Base-by-base conservation (phyloP, 352 stramenopile species). In the Globisporangium spinosum region DNA sequence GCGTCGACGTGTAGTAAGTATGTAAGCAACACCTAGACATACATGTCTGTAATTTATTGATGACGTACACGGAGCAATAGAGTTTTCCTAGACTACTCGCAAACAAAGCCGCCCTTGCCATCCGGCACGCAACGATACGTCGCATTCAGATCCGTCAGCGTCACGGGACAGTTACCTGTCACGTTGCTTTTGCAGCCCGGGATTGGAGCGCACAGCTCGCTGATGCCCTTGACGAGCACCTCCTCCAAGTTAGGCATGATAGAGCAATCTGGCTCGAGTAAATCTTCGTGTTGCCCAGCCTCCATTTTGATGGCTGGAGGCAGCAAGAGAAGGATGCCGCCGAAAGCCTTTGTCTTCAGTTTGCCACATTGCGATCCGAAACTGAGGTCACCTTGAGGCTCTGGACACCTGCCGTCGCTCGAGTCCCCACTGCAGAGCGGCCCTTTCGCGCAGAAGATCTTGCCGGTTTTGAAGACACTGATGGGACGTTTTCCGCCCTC, bases 311-410 rank as follows among this genome's bases (percentile, higher is more conserved):
- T 6, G 20, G 49, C 35, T 20, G 40, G 51, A 20, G 32, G 55
- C 10, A 64, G 20, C 15, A 23, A 43, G 5, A 69, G 64, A 17
- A 35, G 34, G 34, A 58, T 43, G 55, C 64, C 64, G 9, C 55
- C 54, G 17, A 38, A 63, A 6, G 6, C 25, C 9, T 40, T 34
- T 3, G 35, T 22, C 25, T 57, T 0, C 13, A 57, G 20, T 20
- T 58, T 58, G 17, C 23, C 64, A 20, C 64, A 69, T 27, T 64
- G 59, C 55, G 64, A 38, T 2, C 64, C 64, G 15, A 64, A 64
- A 7, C 35, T 25, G 54, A 60, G 54, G 8, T 27, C 3, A 3
- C 25, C 27, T 23, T 69, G 35, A 9, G 64, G 64, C 15, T 32
- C 64, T n/a, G 64, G 55, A 29, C 64, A 69, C 20, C 45, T 56